These are phyloP conservation scores for Amphichorda felina DNA, from an alignment of 2,329 filamentous ascomycete genomes.

Conservation along the genomic window DNA sequence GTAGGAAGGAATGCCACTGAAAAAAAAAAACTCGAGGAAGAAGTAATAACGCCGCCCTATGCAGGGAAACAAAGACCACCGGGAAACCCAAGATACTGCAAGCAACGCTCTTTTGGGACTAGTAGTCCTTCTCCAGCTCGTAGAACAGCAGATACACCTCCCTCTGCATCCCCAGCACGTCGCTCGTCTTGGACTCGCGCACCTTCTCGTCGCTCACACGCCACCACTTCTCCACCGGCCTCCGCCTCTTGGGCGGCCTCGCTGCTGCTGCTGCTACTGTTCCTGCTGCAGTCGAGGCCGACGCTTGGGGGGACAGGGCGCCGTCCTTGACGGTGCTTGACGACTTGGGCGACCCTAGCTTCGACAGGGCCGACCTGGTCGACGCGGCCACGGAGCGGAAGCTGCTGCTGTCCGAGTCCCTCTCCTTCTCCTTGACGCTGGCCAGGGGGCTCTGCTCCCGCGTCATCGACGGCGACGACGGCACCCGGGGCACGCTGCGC, in stretches of 20 bases:
- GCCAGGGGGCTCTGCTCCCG: conserved; percentile 6
- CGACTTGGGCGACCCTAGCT: conserved; percentile 27
- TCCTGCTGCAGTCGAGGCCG: background rate
- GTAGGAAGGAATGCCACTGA: too few relatives aligned
- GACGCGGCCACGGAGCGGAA: conserved; percentile 45
- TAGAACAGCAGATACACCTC: conserved; percentile 97
- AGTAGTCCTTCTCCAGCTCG: conserved; percentile 54
- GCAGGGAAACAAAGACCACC: too few relatives aligned
- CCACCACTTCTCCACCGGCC: conserved; percentile 73
- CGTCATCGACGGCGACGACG: too few relatives aligned
- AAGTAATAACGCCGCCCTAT: too few relatives aligned
- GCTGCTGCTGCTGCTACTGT: conserved; percentile 7
- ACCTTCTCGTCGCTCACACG: conserved; percentile 95
- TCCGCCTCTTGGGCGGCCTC: conserved; percentile 41
- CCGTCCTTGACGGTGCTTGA: conserved; percentile 10
- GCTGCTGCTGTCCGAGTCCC: conserved; percentile 36
- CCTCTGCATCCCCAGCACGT: conserved; percentile 85
- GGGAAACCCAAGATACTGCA: too few relatives aligned
- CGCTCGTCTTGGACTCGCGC: conserved; percentile 83
- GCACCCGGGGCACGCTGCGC: conserved; percentile 16
- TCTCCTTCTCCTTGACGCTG: conserved; percentile 19
- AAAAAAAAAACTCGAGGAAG: too few relatives aligned
- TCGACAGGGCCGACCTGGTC: conserved; percentile 40
- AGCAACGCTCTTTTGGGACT: too few relatives aligned
- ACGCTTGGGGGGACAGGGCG: conserved; percentile 1